A percentile compares a stretch with the other conserved stretches of the same genome.
Evolutionary conservation across 2,329 filamentous ascomycete species (phyloP).

Genomic region (Aureobasidium sp.): DNA sequence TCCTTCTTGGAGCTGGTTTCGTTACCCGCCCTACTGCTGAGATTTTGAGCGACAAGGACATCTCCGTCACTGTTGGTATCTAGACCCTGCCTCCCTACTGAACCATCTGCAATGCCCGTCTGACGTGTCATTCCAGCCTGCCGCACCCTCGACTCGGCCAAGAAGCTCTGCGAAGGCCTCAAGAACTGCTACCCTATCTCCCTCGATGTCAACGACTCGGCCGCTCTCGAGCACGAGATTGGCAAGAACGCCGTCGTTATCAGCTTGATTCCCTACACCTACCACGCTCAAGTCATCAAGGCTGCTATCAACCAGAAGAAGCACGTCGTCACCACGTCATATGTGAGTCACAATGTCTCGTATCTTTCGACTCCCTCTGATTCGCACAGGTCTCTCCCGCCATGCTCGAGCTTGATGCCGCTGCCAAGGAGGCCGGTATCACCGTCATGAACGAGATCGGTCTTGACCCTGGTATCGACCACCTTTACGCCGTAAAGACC

Average conservation of each 20-base stretch:
- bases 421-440: slow-evolving; percentile 82
- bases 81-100: background rate
- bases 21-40: slow-evolving; percentile 51
- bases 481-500: slow-evolving; percentile 74
- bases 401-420: slow-evolving; percentile 79
- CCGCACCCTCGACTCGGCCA: slow-evolving; percentile 66
- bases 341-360: slow-evolving; percentile 43
- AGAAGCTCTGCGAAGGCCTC: slow-evolving; percentile 65
- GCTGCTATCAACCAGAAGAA: slow-evolving; percentile 88
- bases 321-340: slow-evolving; percentile 90
- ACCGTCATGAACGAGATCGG: slow-evolving; percentile 98
- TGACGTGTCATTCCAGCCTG: slow-evolving; percentile 49
- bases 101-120: background rate
- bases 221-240: slow-evolving; percentile 71
- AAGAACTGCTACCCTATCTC: slow-evolving; percentile 67
- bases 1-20: slow-evolving; percentile 45
- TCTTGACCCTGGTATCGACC: slow-evolving; percentile 62
- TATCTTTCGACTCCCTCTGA: background rate
- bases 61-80: slow-evolving; percentile 48
- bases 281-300: slow-evolving; percentile 85
- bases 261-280: slow-evolving; percentile 79
- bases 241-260: slow-evolving; percentile 52
- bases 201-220: slow-evolving; percentile 70
- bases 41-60: slow-evolving; percentile 47
- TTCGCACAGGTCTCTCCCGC: slow-evolving; percentile 52